These are phyloP conservation scores for Laguncularia racemosa DNA, from an alignment of 345 rosid species.

Conservation along the genomic window DNA sequence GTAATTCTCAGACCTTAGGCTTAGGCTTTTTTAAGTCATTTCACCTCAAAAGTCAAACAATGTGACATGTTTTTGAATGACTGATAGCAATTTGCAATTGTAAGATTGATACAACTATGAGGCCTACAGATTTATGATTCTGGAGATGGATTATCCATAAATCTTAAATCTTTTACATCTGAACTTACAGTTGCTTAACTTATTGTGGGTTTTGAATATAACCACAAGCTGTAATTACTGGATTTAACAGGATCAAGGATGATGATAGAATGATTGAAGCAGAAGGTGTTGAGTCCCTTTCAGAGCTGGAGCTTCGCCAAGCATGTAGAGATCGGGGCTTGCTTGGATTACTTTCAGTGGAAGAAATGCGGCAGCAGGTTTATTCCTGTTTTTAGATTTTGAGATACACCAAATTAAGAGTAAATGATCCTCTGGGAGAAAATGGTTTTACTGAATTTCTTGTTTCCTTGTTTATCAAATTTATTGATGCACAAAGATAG, in stretches of 20 bases:
- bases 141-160: too few relatives aligned
- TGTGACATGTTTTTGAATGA: too few relatives aligned
- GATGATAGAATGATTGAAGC: conserved; percentile 92
- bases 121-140: too few relatives aligned
- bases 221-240: conserved; percentile 4
- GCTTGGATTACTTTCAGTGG: conserved; percentile 83
- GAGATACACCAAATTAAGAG: background rate
- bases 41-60: too few relatives aligned
- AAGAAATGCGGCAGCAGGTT: conserved; percentile 95
- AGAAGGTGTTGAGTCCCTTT: conserved; percentile 90
- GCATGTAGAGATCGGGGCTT: conserved; percentile 95
- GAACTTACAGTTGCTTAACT: background rate
- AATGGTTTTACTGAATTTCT: too few relatives aligned
- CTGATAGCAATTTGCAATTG: too few relatives aligned
- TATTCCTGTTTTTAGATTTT: background rate
- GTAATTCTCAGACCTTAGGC: background rate
- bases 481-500: too few relatives aligned
- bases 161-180: too few relatives aligned
- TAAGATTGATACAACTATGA: too few relatives aligned
- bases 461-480: too few relatives aligned
- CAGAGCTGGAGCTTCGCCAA: conserved; percentile 87
- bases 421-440: background rate
- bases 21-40: too few relatives aligned
- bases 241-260: conserved; percentile 64
- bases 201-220: background rate